These are phyloP conservation scores for Paramecium octaurelia DNA, from an alignment of 73 alveolate genomes.

Conservation along the genomic window DNA sequence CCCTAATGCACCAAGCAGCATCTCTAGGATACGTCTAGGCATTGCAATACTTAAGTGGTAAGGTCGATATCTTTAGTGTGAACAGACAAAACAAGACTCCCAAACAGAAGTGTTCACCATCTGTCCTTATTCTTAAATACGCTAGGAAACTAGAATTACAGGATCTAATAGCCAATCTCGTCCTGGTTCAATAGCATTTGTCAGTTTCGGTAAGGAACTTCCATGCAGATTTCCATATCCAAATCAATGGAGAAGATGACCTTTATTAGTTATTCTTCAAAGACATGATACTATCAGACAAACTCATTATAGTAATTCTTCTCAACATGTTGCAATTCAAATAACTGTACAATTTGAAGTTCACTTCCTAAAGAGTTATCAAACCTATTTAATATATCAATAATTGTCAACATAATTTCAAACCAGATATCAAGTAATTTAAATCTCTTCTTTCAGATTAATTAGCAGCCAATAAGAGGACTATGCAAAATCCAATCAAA, in stretches of 20 bases:
- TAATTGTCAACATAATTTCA: not conserved
- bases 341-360: not conserved
- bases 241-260: not conserved
- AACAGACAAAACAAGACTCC: slow-evolving; percentile 13
- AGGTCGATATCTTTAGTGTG: not conserved
- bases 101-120: not conserved
- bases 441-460: not conserved
- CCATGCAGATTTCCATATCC: not conserved
- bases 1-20: slow-evolving; percentile 15
- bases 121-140: not conserved
- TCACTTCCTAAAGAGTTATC: not conserved
- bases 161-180: not conserved
- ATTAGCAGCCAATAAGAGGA: not conserved
- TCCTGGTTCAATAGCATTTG: not conserved
- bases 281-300: not conserved
- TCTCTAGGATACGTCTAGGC: slow-evolving; percentile 1
- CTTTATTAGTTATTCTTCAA: not conserved
- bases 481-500: not conserved
- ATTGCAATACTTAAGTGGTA: not conserved
- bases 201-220: not conserved
- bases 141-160: not conserved
- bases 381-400: not conserved
- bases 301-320: not conserved
- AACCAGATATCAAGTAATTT: not conserved
- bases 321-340: not conserved